These are phyloP conservation scores for Penicillium canariense DNA, from an alignment of 495 filamentous ascomycete genomes.

Conservation along the genomic window DNA sequence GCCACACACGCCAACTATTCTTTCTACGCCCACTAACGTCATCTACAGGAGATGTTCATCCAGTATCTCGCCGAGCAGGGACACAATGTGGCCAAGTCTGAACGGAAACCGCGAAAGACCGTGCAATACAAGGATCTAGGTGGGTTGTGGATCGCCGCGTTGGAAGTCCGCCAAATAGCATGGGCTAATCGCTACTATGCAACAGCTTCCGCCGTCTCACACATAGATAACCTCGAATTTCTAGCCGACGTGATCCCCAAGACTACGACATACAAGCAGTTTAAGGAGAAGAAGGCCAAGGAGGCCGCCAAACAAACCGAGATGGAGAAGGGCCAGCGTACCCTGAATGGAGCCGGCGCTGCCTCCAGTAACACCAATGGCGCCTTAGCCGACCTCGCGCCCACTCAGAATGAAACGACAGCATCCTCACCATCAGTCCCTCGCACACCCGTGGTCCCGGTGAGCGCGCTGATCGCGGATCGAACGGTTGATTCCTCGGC, in stretches of 20 bases:
- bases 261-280: slow-evolving; percentile 74
- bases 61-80: slow-evolving; percentile 84
- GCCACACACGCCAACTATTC: slow-evolving; percentile 11
- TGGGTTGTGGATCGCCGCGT: slow-evolving; percentile 31
- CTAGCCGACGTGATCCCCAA: slow-evolving; percentile 87
- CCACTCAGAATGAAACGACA: slow-evolving; percentile 14
- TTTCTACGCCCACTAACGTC: slow-evolving; percentile 12
- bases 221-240: slow-evolving; percentile 93
- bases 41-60: slow-evolving; percentile 84
- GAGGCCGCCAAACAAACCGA: slow-evolving; percentile 43
- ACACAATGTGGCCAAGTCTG: slow-evolving; percentile 83
- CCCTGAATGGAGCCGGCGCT: slow-evolving; percentile 41
- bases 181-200: background rate
- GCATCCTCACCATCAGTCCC: slow-evolving; percentile 25
- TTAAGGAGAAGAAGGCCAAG: slow-evolving; percentile 63
- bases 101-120: slow-evolving; percentile 86
- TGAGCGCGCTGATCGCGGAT: slow-evolving; percentile 42
- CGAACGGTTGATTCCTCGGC: slow-evolving; percentile 27
- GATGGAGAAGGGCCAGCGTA: slow-evolving; percentile 54
- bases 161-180: background rate
- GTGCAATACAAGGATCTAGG: slow-evolving; percentile 95
- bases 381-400: slow-evolving; percentile 9
- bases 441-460: slow-evolving; percentile 33
- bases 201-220: slow-evolving; percentile 78
- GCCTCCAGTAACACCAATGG: slow-evolving; percentile 33